A percentile compares a stretch with the other conserved stretches of the same genome.
Conservation (phyloP, 202 grass and related monocot genomes). For the Miscanthus sacchariflorus region DNA sequence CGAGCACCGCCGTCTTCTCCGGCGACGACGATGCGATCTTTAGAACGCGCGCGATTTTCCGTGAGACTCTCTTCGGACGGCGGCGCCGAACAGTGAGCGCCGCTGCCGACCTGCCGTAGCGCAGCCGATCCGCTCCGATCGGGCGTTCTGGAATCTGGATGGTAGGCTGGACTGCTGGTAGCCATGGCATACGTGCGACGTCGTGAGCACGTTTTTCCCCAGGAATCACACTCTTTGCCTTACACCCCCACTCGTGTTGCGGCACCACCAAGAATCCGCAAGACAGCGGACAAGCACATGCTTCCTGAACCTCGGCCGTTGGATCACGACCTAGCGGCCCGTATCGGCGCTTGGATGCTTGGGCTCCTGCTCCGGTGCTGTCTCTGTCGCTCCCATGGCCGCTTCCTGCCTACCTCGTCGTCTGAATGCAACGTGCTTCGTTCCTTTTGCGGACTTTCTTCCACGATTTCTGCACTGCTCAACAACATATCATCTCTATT, state of each 20-base stretch:
- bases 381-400: constrained; percentile 1
- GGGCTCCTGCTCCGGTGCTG: neutral
- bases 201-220: no score
- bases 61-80: neutral
- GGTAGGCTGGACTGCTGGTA: no score
- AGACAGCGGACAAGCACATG: no score
- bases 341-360: neutral
- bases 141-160: neutral
- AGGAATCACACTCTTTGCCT: no score
- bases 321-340: neutral
- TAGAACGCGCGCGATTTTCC: neutral
- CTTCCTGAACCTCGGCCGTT: neutral
- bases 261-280: no score
- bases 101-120: neutral
- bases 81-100: neutral
- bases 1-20: neutral
- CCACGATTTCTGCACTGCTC: neutral
- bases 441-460: neutral
- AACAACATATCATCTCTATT: neutral
- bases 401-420: neutral
- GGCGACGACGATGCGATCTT: neutral
- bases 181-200: no score
- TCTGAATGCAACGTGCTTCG: constrained; percentile 14
- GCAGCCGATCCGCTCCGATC: neutral
- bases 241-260: no score